phyloP scores from a whole-genome alignment of 768 basidiomycete genomes.

The Daedaleopsis nitida region DNA sequence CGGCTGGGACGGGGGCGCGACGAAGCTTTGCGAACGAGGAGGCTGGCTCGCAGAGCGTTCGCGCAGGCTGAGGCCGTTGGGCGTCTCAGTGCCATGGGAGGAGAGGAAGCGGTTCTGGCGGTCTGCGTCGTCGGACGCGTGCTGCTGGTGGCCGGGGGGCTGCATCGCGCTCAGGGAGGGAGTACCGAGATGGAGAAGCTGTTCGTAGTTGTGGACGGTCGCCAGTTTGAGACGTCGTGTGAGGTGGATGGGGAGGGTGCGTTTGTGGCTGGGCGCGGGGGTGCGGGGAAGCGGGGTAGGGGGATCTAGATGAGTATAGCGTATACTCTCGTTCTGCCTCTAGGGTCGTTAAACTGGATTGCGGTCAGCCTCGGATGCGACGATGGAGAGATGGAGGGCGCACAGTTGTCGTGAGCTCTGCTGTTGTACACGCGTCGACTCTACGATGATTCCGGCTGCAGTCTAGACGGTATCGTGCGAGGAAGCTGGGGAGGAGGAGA shows the following conservation, averaged over 20 bases:
- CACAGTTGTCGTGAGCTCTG: constrained; percentile 23
- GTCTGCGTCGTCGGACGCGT: constrained; percentile 51
- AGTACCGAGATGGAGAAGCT: constrained; percentile 26
- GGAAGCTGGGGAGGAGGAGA: constrained; percentile 7
- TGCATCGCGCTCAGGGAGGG: constrained; percentile 36
- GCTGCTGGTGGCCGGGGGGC: constrained; percentile 35
- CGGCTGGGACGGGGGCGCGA: constrained; percentile 53
- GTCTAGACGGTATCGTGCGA: constrained; percentile 18
- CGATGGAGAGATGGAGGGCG: background rate
- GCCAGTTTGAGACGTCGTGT: constrained; percentile 27
- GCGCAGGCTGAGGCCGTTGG: constrained; percentile 46
- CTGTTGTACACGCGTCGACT: constrained; percentile 20
- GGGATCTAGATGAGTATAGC: constrained; percentile 15
- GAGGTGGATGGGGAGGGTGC: constrained; percentile 9
- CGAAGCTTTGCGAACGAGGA: constrained; percentile 52
- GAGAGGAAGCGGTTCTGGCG: constrained; percentile 62
- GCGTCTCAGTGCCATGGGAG: constrained; percentile 41
- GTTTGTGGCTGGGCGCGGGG: constrained; percentile 22
- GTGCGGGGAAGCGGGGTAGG: constrained; percentile 12
- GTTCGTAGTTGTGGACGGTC: constrained; percentile 29
- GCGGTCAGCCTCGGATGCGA: background rate
- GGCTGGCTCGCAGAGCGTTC: constrained; percentile 76
- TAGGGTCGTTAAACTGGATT: constrained; percentile 25
- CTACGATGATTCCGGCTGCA: constrained; percentile 11
- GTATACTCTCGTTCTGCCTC: constrained; percentile 23